These are phyloP conservation scores for Carallia brachiata DNA, from an alignment of 345 rosid species.

Conservation along the genomic window DNA sequence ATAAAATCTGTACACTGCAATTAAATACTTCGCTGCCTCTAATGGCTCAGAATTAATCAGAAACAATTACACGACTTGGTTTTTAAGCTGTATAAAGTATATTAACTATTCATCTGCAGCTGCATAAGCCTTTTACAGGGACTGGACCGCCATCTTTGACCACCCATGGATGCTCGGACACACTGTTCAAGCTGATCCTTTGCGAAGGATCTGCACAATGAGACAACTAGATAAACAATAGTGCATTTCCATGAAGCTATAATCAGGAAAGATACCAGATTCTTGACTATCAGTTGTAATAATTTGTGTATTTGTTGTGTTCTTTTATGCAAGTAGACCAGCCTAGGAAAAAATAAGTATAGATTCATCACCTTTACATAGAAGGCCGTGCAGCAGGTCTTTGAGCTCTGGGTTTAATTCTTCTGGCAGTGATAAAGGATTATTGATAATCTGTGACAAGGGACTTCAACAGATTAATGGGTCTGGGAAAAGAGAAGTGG, in stretches of 20 bases:
- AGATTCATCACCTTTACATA: constrained; percentile 7
- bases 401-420: constrained; percentile 9
- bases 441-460: constrained; percentile 11
- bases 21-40: no score
- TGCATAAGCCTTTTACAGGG: background rate
- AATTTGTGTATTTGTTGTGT: no score
- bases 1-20: no score
- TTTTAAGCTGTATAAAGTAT: background rate
- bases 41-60: no score
- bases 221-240: background rate
- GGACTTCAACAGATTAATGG: background rate
- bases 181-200: constrained; percentile 15
- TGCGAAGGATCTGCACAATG: constrained; percentile 17
- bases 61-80: background rate
- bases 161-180: constrained; percentile 23
- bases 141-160: constrained; percentile 9
- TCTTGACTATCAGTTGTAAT: background rate
- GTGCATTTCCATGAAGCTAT: background rate
- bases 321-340: no score
- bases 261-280: background rate
- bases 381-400: constrained; percentile 18
- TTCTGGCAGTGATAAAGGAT: constrained; percentile 17
- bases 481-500: background rate
- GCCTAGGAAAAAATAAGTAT: background rate
- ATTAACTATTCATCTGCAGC: background rate